These are phyloP conservation scores for Spergularia azorica DNA, from an alignment of 179 eudicot genomes.

Conservation along the genomic window DNA sequence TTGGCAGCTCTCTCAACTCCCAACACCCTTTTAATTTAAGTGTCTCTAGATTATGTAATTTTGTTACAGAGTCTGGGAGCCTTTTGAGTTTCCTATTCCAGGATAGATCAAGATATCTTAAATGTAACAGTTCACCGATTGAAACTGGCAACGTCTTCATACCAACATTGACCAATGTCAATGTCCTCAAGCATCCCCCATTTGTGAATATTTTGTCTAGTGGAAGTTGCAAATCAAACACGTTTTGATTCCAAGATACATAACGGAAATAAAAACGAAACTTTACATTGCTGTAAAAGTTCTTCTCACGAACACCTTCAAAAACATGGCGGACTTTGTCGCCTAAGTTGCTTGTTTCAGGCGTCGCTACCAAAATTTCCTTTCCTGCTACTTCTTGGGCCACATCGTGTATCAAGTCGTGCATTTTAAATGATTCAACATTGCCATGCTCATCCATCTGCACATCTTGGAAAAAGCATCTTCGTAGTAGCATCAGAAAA, in stretches of 20 bases:
- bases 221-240: too few relatives aligned
- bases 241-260: too few relatives aligned
- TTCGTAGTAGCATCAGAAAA: neutral
- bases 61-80: constrained; percentile 3
- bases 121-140: constrained; percentile 13
- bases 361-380: neutral
- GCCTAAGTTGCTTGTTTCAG: neutral
- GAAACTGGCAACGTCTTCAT: neutral
- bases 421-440: constrained; percentile 10
- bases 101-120: constrained; percentile 23
- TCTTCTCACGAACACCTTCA: neutral
- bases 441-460: neutral
- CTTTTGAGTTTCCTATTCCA: neutral
- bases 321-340: neutral
- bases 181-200: constrained; percentile 7
- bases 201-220: neutral
- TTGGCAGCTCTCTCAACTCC: constrained; percentile 5
- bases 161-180: neutral
- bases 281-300: neutral
- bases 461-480: constrained; percentile 23
- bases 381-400: constrained; percentile 6
- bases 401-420: constrained; percentile 17
- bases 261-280: neutral
- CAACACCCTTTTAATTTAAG: neutral
- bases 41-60: constrained; percentile 4